Evolutionary conservation across 2,329 filamentous ascomycete genomes (phyloP), one percentile per base, ranked within the genome.

Genomic region (Stenocarpella maydis): DNA sequence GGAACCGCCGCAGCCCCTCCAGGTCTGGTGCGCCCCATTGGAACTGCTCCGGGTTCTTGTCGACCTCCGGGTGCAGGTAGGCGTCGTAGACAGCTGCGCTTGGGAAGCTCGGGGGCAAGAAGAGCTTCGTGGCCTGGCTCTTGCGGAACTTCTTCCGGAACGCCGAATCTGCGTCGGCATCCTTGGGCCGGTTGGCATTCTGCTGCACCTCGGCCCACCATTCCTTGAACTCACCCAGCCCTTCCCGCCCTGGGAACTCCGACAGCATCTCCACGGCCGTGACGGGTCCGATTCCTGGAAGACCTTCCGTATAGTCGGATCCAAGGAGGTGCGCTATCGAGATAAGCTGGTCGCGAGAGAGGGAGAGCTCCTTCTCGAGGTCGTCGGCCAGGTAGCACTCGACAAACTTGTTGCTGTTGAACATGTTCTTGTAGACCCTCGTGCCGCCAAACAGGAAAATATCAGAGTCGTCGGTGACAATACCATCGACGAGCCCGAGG

Each of bases 391-490:
- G 87, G 77, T 98, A 99, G 81, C 96, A 98, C 81, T 99, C 96
- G 50, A 99, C 96, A 75, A 94, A 97, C 78, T 99, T 99, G 79
- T 96, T 96, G 75, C 94, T 91, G 80, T 98, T 99, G 85, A 99
- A 99, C 94, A 99, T 97, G 83, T 99, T 99, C 80, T 99, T 99
- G 85, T 99, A 99, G 26, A 99, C 92, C 21, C 95, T 87, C 0
- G 94, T 99, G 45, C 96, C 97, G 21, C 96, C 97, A 79, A 99
- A 99, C 0, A 99, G 87, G 76, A 99, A 99, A 0, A 91, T 97
- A 83, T 99, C 96, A 3, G 92, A 97, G 78, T 99, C 96, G 76
- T 99, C 96, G 0, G 97, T 99, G 37, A 99, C 95, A 71, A 99
- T 97, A 15, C 97, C 96, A 78, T 99, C 97, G 10, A 99, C 97